Conservation (phyloP, 1,284 basidiomycete genomes). For the Boletus sp. region DNA sequence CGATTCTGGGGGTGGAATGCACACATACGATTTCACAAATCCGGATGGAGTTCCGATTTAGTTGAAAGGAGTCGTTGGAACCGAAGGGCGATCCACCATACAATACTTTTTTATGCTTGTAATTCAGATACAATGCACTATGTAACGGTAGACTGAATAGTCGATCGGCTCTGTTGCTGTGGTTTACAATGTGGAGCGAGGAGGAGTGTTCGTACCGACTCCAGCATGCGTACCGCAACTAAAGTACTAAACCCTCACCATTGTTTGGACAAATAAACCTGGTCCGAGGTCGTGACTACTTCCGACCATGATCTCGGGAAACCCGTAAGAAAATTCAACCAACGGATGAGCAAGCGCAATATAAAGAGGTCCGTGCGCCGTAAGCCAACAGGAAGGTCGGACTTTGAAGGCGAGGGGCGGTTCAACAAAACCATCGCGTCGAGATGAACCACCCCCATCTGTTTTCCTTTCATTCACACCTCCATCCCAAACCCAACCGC, state of each 20-base stretch:
- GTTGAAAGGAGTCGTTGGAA: background rate
- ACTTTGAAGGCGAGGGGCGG: conserved; percentile 37
- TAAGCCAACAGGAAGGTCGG: conserved; percentile 29
- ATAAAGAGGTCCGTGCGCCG: conserved; percentile 35
- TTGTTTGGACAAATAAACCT: conserved; percentile 36
- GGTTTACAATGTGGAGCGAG: background rate
- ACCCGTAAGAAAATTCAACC: conserved; percentile 14
- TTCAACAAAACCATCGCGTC: conserved; percentile 39
- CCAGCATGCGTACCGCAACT: too few species aligned
- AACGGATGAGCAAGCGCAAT: conserved; percentile 25
- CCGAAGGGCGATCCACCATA: background rate
- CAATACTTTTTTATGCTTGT: conserved; percentile 8
- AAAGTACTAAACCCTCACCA: background rate
- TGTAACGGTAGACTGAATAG: conserved; percentile 3
- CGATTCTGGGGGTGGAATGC: conserved; percentile 32
- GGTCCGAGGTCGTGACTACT: conserved; percentile 10
- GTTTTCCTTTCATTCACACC: conserved; percentile 25
- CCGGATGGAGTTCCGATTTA: conserved; percentile 21
- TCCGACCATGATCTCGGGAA: conserved; percentile 11
- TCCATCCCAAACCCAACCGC: conserved; percentile 18
- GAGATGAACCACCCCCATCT: conserved; percentile 37
- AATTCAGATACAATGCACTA: conserved; percentile 2
- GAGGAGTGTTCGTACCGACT: background rate
- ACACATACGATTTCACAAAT: conserved; percentile 30
- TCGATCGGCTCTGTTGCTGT: background rate